Conservation (phyloP, 2,329 filamentous ascomycete species). For the Grosmannia clavigera region DNA sequence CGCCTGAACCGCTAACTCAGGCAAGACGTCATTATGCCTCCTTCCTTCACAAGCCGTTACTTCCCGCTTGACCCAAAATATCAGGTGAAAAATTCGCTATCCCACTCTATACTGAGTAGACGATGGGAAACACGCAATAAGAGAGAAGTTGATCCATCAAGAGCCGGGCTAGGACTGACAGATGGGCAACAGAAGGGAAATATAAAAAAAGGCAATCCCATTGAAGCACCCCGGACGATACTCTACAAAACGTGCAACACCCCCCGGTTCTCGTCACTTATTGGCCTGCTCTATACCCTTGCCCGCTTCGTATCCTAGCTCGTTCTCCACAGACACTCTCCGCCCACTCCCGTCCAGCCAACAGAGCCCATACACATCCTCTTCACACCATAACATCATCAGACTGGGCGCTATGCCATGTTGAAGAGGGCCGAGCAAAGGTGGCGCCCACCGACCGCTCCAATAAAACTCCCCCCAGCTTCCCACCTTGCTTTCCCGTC, state of each 20-base stretch:
- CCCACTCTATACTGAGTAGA: not conserved
- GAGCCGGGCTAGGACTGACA: not conserved
- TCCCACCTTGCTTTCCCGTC: not conserved
- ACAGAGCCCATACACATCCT: not conserved
- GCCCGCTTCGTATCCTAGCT: not conserved
- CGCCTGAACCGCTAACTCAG: not conserved
- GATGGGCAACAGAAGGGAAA: not conserved
- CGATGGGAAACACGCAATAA: not conserved
- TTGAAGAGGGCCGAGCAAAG: not conserved
- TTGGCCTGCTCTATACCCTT: not conserved
- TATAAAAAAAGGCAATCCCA: not conserved
- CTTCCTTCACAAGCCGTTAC: not conserved
- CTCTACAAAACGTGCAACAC: not conserved
- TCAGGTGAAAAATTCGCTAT: not conserved
- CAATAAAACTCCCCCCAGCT: constrained; percentile 1
- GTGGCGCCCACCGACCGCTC: not conserved
- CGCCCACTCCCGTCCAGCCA: not conserved
- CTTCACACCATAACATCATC: not conserved
- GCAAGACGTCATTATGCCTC: not conserved
- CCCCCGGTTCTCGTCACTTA: not conserved
- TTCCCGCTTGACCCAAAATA: not conserved
- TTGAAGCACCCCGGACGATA: not conserved
- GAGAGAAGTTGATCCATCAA: not conserved
- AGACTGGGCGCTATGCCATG: not conserved
- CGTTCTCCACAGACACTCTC: not conserved